Percentiles rank a stretch among this genome's conserved stretches.
These are phyloP conservation scores for Saccharomycopsis babjevae DNA, from an alignment of 805 yeast genomes.

Conservation along the genomic window DNA sequence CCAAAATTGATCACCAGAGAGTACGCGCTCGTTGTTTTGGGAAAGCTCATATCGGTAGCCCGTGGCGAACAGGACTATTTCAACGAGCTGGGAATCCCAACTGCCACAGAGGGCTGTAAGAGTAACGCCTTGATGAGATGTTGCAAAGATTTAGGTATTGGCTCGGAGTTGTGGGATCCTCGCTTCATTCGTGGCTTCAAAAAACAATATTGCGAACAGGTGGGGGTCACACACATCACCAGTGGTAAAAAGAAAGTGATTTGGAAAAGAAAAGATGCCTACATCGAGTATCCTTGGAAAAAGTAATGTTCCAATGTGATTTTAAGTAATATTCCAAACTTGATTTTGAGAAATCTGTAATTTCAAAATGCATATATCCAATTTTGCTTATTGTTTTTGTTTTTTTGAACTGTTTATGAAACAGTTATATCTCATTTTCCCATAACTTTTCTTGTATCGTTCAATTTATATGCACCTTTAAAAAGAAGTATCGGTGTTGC, in stretches of 20 bases:
- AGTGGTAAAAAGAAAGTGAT: constrained; percentile 81
- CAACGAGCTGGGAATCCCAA: constrained; percentile 76
- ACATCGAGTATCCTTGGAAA: constrained; percentile 80
- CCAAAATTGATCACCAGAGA: constrained; percentile 74
- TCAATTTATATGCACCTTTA: too few relatives aligned
- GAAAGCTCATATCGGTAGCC: constrained; percentile 81
- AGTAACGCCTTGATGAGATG: constrained; percentile 96
- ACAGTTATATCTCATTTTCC: too few relatives aligned
- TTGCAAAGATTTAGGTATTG: constrained; percentile 94
- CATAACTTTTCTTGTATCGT: too few relatives aligned
- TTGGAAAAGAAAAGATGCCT: constrained; percentile 82
- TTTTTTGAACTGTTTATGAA: too few relatives aligned
- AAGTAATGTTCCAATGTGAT: neutral
- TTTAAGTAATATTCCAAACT: too few relatives aligned
- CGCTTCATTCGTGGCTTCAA: constrained; percentile 67
- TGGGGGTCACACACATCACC: constrained; percentile 73
- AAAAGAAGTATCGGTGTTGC: too few relatives aligned
- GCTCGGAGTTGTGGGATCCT: constrained; percentile 97
- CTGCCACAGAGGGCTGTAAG: constrained; percentile 96
- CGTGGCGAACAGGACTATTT: constrained; percentile 95
- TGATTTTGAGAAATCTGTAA: too few relatives aligned
- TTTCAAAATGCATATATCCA: too few relatives aligned
- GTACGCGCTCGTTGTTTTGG: constrained; percentile 78
- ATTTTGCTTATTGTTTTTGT: too few relatives aligned
- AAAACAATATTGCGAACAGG: constrained; percentile 59